A percentile compares a stretch with the other conserved stretches of the same genome.
These are phyloP conservation scores for Biscogniauxia mediterranea DNA, from an alignment of 2,329 filamentous ascomycete genomes.

Conservation along the genomic window DNA sequence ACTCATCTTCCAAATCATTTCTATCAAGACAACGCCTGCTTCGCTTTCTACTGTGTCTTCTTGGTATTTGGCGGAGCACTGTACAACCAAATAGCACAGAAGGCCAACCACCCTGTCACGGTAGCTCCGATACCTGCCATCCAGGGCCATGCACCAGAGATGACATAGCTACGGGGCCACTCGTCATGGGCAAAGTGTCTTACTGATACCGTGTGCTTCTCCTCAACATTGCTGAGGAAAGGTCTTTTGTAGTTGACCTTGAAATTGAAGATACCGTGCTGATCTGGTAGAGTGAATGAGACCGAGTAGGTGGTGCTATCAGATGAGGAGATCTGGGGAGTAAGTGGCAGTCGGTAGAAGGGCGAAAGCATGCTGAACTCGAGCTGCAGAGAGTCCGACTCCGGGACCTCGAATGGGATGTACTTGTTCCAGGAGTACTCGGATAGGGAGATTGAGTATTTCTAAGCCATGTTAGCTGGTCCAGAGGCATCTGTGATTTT, in stretches of 20 bases:
- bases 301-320: slow-evolving; percentile 72
- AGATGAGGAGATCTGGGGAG: slow-evolving; percentile 53
- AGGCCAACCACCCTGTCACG: slow-evolving; percentile 77
- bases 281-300: slow-evolving; percentile 83
- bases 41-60: slow-evolving; percentile 28
- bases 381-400: slow-evolving; percentile 77
- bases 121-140: slow-evolving; percentile 85
- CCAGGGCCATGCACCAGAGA: slow-evolving; percentile 92
- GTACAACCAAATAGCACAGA: slow-evolving; percentile 86
- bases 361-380: slow-evolving; percentile 99
- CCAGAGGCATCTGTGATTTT: background rate
- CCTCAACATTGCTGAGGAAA: slow-evolving; percentile 83
- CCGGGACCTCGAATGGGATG: slow-evolving; percentile 68
- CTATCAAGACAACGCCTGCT: background rate
- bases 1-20: slow-evolving; percentile 1
- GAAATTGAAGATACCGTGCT: slow-evolving; percentile 99
- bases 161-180: slow-evolving; percentile 87
- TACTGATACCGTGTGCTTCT: slow-evolving; percentile 93
- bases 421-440: slow-evolving; percentile 77
- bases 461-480: slow-evolving; percentile 47
- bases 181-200: slow-evolving; percentile 97
- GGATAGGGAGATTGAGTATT: slow-evolving; percentile 84
- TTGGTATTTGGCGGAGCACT: slow-evolving; percentile 45
- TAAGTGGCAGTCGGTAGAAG: slow-evolving; percentile 83
- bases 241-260: slow-evolving; percentile 95